A percentile compares a stretch with the other conserved stretches of the same genome.
Conservation (phyloP, 2,329 filamentous ascomycete genomes). For the Fusarium stilboides region DNA sequence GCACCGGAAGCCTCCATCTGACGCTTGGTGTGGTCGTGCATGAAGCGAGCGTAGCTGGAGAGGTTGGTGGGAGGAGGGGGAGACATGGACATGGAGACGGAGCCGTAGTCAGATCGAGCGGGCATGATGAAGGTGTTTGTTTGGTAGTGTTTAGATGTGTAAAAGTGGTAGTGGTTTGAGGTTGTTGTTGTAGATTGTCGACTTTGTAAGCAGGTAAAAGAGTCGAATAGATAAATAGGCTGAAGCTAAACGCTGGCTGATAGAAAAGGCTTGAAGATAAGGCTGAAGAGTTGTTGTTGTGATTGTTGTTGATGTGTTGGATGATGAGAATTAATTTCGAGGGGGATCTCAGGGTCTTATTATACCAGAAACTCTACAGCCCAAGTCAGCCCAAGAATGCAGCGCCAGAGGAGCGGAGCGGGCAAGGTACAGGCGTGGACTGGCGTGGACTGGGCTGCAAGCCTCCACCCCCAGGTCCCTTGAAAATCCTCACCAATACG, state of each 20-base stretch:
- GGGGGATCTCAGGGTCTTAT: slow-evolving; percentile 44
- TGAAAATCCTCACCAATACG: slow-evolving; percentile 24
- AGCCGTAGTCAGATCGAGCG: slow-evolving; percentile 57
- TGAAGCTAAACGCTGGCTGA: background rate
- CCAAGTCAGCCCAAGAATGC: background rate
- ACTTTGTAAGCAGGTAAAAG: background rate
- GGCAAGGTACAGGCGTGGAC: slow-evolving; percentile 16
- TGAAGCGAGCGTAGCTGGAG: slow-evolving; percentile 71
- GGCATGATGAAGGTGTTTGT: slow-evolving; percentile 53
- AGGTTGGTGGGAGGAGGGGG: slow-evolving; percentile 63
- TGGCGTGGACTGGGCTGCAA: slow-evolving; percentile 11
- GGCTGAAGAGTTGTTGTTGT: slow-evolving; percentile 25
- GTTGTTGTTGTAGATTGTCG: background rate
- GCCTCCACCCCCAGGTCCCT: slow-evolving; percentile 46
- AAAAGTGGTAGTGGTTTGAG: background rate
- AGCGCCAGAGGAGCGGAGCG: slow-evolving; percentile 32
- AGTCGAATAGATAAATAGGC: slow-evolving; percentile 8
- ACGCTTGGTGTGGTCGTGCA: slow-evolving; percentile 76
- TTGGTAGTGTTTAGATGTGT: slow-evolving; percentile 11
- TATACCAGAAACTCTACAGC: slow-evolving; percentile 39
- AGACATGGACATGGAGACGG: slow-evolving; percentile 56
- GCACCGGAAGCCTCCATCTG: slow-evolving; percentile 72
- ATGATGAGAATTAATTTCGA: slow-evolving; percentile 9
- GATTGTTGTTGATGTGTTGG: slow-evolving; percentile 20
- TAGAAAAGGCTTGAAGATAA: slow-evolving; percentile 14